Evolutionary conservation across 257 asterid species (phyloP).

Genomic region (Lavandula angustifolia): DNA sequence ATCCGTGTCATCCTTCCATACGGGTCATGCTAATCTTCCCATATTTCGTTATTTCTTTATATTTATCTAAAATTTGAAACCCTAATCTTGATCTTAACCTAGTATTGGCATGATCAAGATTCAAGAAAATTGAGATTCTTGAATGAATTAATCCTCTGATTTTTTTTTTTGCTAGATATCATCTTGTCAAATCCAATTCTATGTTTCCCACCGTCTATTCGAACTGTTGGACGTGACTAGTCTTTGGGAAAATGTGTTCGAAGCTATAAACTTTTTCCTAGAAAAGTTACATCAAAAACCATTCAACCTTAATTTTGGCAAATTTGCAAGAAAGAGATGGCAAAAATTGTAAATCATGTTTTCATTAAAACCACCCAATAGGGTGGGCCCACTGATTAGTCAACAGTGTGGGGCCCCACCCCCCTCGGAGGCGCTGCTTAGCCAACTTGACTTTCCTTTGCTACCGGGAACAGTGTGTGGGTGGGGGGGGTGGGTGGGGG

Average conservation of each 20-base stretch:
- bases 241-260: neutral
- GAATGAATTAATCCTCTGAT: neutral
- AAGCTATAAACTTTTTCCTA: neutral
- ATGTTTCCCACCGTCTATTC: neutral
- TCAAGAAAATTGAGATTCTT: neutral
- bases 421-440: slow-evolving; percentile 28
- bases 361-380: too few relatives aligned
- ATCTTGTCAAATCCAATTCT: slow-evolving; percentile 6
- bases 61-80: too few relatives aligned
- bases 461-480: slow-evolving; percentile 22
- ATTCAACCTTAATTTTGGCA: slow-evolving; percentile 16
- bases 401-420: neutral
- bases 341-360: too few relatives aligned
- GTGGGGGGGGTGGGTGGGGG: neutral
- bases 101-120: neutral
- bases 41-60: too few relatives aligned
- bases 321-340: neutral
- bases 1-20: too few relatives aligned
- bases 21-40: too few relatives aligned
- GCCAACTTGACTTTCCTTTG: slow-evolving; percentile 26
- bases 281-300: neutral
- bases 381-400: slow-evolving; percentile 6
- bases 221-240: slow-evolving; percentile 21
- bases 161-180: neutral
- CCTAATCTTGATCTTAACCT: neutral